Percentiles rank a stretch among this genome's conserved stretches.
Conservation (phyloP, 2,329 filamentous ascomycete genomes). For the Diaporthe sp. region DNA sequence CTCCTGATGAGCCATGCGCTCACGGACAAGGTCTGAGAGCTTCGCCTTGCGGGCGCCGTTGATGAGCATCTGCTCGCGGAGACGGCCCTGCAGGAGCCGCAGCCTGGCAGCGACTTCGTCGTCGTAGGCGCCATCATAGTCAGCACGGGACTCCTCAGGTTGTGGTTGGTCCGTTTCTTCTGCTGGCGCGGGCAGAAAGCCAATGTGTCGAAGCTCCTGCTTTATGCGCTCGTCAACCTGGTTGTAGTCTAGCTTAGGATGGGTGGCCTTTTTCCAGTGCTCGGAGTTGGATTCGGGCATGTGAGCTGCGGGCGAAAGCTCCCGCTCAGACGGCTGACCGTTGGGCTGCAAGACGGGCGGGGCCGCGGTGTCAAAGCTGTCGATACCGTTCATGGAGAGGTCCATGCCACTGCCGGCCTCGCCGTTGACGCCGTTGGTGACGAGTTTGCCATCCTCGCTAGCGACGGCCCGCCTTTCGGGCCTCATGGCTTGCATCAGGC, state of each 20-base stretch:
- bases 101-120: constrained; percentile 94
- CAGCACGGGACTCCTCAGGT: constrained; percentile 54
- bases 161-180: constrained; percentile 36
- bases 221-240: constrained; percentile 92
- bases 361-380: constrained; percentile 53
- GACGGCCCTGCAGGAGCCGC: constrained; percentile 82
- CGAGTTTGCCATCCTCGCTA: constrained; percentile 66
- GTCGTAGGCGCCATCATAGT: constrained; percentile 91
- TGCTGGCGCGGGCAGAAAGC: constrained; percentile 73
- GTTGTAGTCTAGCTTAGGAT: constrained; percentile 82
- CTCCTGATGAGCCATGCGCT: constrained; percentile 95
- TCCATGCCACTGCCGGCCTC: constrained; percentile 54
- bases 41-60: constrained; percentile 93
- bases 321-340: constrained; percentile 43
- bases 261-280: constrained; percentile 81
- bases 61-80: constrained; percentile 84
- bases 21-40: constrained; percentile 86
- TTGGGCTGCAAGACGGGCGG: constrained; percentile 31
- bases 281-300: constrained; percentile 83
- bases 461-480: constrained; percentile 71
- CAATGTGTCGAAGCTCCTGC: constrained; percentile 90
- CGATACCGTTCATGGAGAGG: constrained; percentile 63
- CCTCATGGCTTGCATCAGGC: constrained; percentile 82
- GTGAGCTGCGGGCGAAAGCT: constrained; percentile 76
- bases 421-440: constrained; percentile 59